Conservation (phyloP, 176 grass and related monocot species). For the Raddia distichophylla region DNA sequence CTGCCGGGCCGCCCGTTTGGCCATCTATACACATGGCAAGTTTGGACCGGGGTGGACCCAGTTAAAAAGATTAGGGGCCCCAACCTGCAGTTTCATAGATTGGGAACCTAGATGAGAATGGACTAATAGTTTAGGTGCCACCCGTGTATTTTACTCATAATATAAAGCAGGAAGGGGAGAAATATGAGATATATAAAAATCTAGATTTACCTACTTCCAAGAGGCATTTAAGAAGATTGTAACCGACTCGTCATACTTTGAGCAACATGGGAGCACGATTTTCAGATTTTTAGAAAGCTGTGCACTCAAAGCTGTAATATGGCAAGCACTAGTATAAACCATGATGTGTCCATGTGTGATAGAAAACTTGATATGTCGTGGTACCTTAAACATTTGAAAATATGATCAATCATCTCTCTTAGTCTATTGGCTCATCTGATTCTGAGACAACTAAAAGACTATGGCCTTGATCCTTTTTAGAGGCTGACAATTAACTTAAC, state of each 20-base stretch:
- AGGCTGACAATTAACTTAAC: not conserved
- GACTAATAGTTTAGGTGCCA: too few species aligned
- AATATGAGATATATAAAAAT: constrained; percentile 10
- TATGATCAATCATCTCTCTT: not conserved
- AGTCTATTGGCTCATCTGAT: constrained; percentile 25
- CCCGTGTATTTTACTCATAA: too few species aligned
- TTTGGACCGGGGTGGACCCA: too few species aligned
- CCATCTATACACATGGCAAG: too few species aligned
- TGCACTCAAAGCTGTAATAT: constrained; percentile 20
- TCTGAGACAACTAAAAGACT: constrained; percentile 14
- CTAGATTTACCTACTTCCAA: not conserved
- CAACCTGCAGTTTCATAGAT: too few species aligned
- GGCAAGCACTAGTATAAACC: not conserved
- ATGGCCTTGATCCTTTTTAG: not conserved
- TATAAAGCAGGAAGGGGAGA: not conserved
- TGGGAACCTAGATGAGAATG: too few species aligned
- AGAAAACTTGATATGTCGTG: not conserved
- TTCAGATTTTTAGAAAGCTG: constrained; percentile 2
- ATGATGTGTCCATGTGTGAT: not conserved
- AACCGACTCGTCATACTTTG: not conserved
- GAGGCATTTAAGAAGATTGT: constrained; percentile 19
- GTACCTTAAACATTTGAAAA: not conserved
- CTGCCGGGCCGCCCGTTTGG: too few species aligned
- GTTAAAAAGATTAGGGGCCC: too few species aligned
- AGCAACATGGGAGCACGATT: not conserved